Base-by-base conservation (phyloP, 768 basidiomycete species). In the Stropharia rugosoannulata region DNA sequence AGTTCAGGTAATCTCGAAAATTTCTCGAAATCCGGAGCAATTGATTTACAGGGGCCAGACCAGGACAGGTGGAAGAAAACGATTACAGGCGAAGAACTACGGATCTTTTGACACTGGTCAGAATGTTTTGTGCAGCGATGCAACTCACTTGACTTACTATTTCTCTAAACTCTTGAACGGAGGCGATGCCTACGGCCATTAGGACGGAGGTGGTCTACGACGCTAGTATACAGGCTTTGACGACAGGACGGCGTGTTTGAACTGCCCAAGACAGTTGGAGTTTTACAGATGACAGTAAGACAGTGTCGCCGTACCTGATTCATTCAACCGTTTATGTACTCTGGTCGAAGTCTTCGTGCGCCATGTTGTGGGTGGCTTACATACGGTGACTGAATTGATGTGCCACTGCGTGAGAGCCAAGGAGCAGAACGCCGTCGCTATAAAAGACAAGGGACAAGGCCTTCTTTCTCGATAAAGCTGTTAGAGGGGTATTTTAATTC, bases 291-390 rank as follows among this genome's bases (percentile, higher is more conserved):
- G 29, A 7, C 27, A 29, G 27, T 7, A 29, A 29, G 27, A 29
- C 7, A 29, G 7, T 4, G 29, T 32, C 29, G 29, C 29, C 29
- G 9, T 32, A 32, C 29, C 5, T 32, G 29, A 10, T 7, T 32
- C 29, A 32, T 32, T 32, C 29, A 6, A 10, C 29, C 18, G 18
- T 52, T 52, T 52, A 52, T 52, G 42, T 52, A 52, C 39, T 6
- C 22, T 35, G 27, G 18, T 43, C 18, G 41, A 45, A 25, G 45
- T 32, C 39, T 41, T 27, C 50, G 22, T 3, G 41, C 29, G 41
- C 15, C n/a, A 15, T 19, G 35, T 51, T 52, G 51, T 52, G 51
- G 51, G 51, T 52, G 51, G 51, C 51, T 52, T 52, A 52, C 51
- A 43, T 44, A 52, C 42, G 8, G 27, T 19, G 37, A 25, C 13